Conservation (phyloP, 495 filamentous ascomycete genomes). For the Trichoderma orchidacearum region DNA sequence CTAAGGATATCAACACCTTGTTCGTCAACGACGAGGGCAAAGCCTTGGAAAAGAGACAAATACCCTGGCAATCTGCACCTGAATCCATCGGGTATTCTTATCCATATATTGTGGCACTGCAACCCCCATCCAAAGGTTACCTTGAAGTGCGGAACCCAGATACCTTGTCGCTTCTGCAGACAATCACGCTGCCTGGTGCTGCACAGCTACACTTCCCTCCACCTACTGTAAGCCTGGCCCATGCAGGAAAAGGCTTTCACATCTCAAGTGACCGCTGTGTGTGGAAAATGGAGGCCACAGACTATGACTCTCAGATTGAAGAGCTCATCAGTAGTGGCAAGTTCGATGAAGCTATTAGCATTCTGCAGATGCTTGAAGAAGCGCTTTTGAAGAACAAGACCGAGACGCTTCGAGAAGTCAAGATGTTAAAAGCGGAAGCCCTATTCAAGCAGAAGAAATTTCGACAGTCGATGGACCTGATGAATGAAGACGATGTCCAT, state of each 20-base stretch:
- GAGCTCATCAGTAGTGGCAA: slow-evolving; percentile 62
- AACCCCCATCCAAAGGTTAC: slow-evolving; percentile 68
- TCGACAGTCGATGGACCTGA: slow-evolving; percentile 77
- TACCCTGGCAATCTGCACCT: slow-evolving; percentile 81
- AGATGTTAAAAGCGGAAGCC: slow-evolving; percentile 77
- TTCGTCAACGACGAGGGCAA: slow-evolving; percentile 80
- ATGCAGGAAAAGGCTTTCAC: slow-evolving; percentile 89
- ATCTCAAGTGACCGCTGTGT: slow-evolving; percentile 78
- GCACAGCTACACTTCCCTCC: slow-evolving; percentile 83
- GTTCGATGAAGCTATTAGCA: slow-evolving; percentile 85
- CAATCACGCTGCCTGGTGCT: slow-evolving; percentile 65
- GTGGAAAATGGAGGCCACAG: slow-evolving; percentile 90
- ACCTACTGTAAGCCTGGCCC: slow-evolving; percentile 79
- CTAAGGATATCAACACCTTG: slow-evolving; percentile 90
- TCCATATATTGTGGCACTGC: slow-evolving; percentile 82
- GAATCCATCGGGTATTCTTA: slow-evolving; percentile 91
- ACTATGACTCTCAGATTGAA: slow-evolving; percentile 86
- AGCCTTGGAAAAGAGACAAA: slow-evolving; percentile 68
- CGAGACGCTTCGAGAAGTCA: slow-evolving; percentile 63
- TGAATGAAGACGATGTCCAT: slow-evolving; percentile 62
- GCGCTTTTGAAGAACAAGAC: slow-evolving; percentile 76
- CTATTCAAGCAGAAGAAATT: slow-evolving; percentile 77
- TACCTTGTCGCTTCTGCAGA: slow-evolving; percentile 75
- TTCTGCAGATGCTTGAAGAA: slow-evolving; percentile 82
- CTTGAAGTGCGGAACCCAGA: slow-evolving; percentile 90